These are phyloP conservation scores for Botryotinia globosa DNA, from an alignment of 2,329 filamentous ascomycete species.

Conservation along the genomic window DNA sequence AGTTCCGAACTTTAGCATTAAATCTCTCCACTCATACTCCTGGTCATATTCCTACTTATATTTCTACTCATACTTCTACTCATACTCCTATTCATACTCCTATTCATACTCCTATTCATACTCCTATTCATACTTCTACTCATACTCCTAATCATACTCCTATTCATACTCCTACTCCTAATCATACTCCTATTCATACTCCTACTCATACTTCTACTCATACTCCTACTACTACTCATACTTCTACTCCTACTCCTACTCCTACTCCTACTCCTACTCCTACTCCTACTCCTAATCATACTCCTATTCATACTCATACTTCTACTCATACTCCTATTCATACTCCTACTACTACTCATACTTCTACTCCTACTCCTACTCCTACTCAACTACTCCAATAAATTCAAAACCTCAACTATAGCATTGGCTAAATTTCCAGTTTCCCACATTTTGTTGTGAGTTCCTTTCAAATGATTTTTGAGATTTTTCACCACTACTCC, in stretches of 20 bases:
- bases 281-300: not conserved
- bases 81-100: not conserved
- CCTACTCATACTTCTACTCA: not conserved
- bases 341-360: not conserved
- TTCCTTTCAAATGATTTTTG: constrained; percentile 1
- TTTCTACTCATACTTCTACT: not conserved
- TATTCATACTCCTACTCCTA: not conserved
- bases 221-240: not conserved
- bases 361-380: not conserved
- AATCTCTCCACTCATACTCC: not conserved
- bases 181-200: not conserved
- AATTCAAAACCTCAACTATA: not conserved
- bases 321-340: not conserved
- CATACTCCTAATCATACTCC: not conserved
- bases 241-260: not conserved
- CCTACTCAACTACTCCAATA: not conserved
- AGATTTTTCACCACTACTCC: constrained; percentile 4
- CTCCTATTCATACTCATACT: not conserved
- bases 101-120: not conserved
- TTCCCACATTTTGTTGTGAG: constrained; percentile 10
- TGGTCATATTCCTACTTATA: not conserved
- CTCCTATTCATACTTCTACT: not conserved
- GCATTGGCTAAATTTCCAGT: constrained; percentile 9
- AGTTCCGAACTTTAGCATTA: not conserved
- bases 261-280: not conserved